Base-by-base conservation (phyloP, 2,329 filamentous ascomycete genomes). In the Neopestalotiopsis sp. region DNA sequence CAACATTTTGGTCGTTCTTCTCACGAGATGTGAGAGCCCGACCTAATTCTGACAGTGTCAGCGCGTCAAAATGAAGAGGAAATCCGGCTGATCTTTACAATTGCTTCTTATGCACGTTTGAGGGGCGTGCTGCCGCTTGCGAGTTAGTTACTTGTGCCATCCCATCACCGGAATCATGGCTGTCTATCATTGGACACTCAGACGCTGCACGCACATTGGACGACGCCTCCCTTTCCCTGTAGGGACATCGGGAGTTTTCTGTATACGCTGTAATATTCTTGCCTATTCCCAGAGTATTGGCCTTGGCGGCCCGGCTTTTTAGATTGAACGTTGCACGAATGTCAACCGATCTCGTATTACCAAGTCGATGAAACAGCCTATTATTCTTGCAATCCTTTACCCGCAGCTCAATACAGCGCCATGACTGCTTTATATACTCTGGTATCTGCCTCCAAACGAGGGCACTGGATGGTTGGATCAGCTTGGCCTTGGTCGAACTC, bases 361-460 rank as follows among this genome's bases (percentile, higher is more conserved):
- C n/a, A 30, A 64, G 38, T 64, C 52, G 61, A 40, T 64, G 61
- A 64, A 64, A 64, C 61, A 45, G 38, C 40, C 61, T 24, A 40
- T 20, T 38, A 62, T 28, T 49, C 61, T 64, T 49, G 40, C n/a
- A 30, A 32, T 64, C 12, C 30, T 40, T 62, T 62, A 34, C 30
- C 20, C 57, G 57, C 24, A 59, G 13, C 4, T 13, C 57, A 17
- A 10, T 14, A 59, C 30, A 14, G 30, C 57, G 30, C 13, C 57
- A 59, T 30, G 24, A 30, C 24, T 59, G 45, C 17, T 24, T n/a
- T 62, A 61, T 61, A 62, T 62, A 62, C 34, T 62, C 17, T 17
- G 59, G 10, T 20, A 40, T 62, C 32, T 42, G 59, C 59, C 59
- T 3, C 32, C 13, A 61, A 9, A 5, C 9, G n/a, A 7, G 34